Percentiles rank a stretch among this genome's conserved stretches.
Evolutionary conservation across 2,329 filamentous ascomycete species (phyloP).

Genomic region (Myrmaecium sp.): DNA sequence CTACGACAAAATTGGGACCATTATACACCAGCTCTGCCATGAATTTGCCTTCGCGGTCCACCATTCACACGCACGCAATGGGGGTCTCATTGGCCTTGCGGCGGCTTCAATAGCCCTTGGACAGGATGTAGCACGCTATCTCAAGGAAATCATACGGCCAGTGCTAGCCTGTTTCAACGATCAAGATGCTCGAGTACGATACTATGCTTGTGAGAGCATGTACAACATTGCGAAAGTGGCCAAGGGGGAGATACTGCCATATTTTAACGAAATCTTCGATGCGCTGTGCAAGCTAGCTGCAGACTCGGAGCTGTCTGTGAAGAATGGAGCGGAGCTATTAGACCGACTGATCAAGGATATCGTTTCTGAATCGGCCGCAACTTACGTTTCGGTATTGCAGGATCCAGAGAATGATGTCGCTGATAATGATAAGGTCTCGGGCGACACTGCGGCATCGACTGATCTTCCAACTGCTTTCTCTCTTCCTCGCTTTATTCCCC

Average conservation of each 20-base stretch:
- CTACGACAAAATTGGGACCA: constrained; percentile 62
- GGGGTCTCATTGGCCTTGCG: constrained; percentile 85
- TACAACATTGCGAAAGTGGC: constrained; percentile 99
- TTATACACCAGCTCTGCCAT: constrained; percentile 91
- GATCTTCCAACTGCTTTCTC: constrained; percentile 74
- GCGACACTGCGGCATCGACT: constrained; percentile 7
- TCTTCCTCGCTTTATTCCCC: constrained; percentile 73
- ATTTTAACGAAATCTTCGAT: constrained; percentile 98
- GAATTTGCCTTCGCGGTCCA: constrained; percentile 97
- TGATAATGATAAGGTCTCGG: constrained; percentile 23
- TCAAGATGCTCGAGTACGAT: constrained; percentile 90
- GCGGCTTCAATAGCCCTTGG: constrained; percentile 92
- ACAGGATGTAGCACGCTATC: constrained; percentile 79
- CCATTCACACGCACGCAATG: constrained; percentile 90
- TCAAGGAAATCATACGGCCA: constrained; percentile 86
- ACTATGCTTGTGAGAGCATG: constrained; percentile 99
- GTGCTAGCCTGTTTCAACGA: constrained; percentile 96
- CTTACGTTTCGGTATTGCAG: constrained; percentile 81
- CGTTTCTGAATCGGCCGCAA: constrained; percentile 83
- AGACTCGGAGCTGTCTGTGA: constrained; percentile 90
- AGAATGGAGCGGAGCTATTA: constrained; percentile 90
- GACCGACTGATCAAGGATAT: constrained; percentile 94
- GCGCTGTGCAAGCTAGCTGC: constrained; percentile 94
- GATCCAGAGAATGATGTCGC: constrained; percentile 36
- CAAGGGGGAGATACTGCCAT: constrained; percentile 90